Evolutionary conservation across 2,329 filamentous ascomycete genomes (phyloP).

Genomic region (Chrysosporium queenslandicum): DNA sequence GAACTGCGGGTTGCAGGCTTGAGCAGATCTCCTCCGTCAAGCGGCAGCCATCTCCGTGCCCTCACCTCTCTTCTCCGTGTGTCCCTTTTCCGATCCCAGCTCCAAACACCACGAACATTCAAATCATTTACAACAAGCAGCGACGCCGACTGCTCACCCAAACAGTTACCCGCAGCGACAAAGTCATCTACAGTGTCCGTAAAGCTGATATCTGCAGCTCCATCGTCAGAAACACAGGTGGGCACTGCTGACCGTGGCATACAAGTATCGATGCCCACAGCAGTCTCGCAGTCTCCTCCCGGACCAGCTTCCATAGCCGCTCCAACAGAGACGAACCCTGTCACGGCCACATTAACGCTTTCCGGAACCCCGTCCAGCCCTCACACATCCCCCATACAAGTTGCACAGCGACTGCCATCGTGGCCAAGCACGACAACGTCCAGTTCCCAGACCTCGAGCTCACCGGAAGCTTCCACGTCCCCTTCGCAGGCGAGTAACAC

Average conservation of each 20-base stretch:
- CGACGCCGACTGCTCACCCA: background rate
- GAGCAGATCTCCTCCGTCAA: constrained; percentile 1
- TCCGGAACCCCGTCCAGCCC: constrained; percentile 2
- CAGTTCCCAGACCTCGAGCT: background rate
- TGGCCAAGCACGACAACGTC: constrained; percentile 12
- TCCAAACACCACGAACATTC: constrained; percentile 1
- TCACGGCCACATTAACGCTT: background rate
- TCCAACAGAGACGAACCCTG: constrained; percentile 1
- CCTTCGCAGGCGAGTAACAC: constrained; percentile 2
- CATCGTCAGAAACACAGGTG: background rate
- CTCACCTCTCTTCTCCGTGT: constrained; percentile 11
- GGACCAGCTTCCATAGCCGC: constrained; percentile 10
- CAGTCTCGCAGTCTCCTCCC: background rate
- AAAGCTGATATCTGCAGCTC: constrained; percentile 3
- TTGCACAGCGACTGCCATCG: constrained; percentile 16
- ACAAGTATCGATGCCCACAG: constrained; percentile 10
- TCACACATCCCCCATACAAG: constrained; percentile 9
- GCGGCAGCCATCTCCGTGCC: constrained; percentile 2
- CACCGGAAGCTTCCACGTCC: background rate
- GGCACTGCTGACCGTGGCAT: constrained; percentile 6
- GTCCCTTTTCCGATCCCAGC: constrained; percentile 9
- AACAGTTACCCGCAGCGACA: background rate
- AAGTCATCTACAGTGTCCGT: background rate
- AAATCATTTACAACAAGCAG: background rate
- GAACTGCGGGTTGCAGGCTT: constrained; percentile 12